phyloP scores from a whole-genome alignment of 202 grass and related monocot species.

The Setaria viridis region DNA sequence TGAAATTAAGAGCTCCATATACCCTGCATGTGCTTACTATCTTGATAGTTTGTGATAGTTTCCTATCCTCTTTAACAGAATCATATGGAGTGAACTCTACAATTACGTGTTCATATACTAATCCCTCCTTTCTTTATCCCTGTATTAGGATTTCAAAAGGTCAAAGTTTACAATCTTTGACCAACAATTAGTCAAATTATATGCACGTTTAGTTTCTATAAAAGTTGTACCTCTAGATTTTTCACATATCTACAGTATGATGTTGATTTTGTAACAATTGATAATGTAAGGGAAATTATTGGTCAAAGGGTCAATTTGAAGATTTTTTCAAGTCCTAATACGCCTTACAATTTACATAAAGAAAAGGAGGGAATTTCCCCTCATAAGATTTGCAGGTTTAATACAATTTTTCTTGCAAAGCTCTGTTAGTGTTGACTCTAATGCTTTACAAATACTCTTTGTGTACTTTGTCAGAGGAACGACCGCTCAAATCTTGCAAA shows the following conservation, averaged over 20 bases:
- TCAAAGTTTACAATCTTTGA: no score
- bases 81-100: conserved; percentile 7
- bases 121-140: no score
- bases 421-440: conserved; percentile 1
- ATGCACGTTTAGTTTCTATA: no score
- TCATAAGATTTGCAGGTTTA: conserved; percentile 3
- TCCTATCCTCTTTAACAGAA: neutral
- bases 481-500: neutral
- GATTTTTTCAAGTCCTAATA: neutral
- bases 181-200: no score
- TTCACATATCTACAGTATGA: no score
- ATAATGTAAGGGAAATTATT: neutral
- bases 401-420: conserved; percentile 17
- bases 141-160: no score
- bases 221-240: no score
- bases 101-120: conserved; percentile 23
- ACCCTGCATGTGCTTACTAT: conserved; percentile 28
- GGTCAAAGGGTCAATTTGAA: neutral
- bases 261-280: neutral
- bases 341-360: neutral
- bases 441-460: conserved; percentile 45
- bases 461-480: conserved; percentile 47
- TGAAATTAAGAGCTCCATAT: conserved; percentile 20
- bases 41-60: conserved; percentile 44
- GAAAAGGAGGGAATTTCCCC: neutral